These are phyloP conservation scores for Camellia lanceoleosa DNA, from an alignment of 148 eudicot species.

Conservation along the genomic window DNA sequence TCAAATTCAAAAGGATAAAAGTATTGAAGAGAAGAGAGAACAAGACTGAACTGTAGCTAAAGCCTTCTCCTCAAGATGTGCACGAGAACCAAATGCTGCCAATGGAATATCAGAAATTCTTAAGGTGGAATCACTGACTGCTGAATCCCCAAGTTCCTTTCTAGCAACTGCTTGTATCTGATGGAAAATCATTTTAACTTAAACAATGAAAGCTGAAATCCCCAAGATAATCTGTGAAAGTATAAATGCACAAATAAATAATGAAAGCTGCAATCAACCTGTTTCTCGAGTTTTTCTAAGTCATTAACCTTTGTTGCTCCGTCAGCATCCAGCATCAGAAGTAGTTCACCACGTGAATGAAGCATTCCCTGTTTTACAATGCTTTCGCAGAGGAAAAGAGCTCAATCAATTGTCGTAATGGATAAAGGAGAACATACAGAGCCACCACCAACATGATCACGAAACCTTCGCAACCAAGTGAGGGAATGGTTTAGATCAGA, in stretches of 20 bases:
- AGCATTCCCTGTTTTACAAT: constrained; percentile 97
- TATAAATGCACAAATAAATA: neutral
- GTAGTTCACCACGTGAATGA: constrained; percentile 94
- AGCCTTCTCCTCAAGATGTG: constrained; percentile 79
- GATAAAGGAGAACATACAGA: constrained; percentile 3
- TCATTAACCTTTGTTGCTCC: constrained; percentile 95
- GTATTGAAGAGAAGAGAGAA: neutral
- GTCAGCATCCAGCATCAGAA: constrained; percentile 98
- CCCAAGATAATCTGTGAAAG: neutral
- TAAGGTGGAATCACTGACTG: constrained; percentile 21
- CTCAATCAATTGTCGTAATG: constrained; percentile 44
- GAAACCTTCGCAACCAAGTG: neutral
- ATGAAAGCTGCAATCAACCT: constrained; percentile 45
- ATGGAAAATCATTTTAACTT: constrained; percentile 32
- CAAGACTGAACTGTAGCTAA: constrained; percentile 51
- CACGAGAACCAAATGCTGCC: constrained; percentile 74
- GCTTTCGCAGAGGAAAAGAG: constrained; percentile 71
- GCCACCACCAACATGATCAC: constrained; percentile 1
- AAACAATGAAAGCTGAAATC: neutral
- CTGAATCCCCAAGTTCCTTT: constrained; percentile 34
- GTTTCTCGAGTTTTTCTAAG: constrained; percentile 88
- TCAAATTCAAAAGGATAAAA: neutral
- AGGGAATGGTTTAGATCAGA: constrained; percentile 28
- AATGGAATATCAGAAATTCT: constrained; percentile 42
- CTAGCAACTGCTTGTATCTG: constrained; percentile 76